Evolutionary conservation across 164 flowering plant genomes (phyloP), one percentile per base, ranked within the genome.

Genomic region (Cinnamomum micranthum): DNA sequence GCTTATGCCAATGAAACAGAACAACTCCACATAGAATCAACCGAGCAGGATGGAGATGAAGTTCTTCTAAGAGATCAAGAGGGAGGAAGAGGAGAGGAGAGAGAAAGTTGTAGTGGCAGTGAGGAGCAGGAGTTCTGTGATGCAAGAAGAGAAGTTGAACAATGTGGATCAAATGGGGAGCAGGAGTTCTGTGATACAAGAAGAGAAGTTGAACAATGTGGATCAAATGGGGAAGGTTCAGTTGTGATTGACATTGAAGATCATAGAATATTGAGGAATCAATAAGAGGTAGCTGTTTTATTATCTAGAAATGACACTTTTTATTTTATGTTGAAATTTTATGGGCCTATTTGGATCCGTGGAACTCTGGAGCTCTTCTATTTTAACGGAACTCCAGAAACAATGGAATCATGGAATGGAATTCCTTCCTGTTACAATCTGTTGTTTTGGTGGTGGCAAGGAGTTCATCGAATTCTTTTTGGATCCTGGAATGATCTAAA

Each of bases 71-170:
- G 63, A 41, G 27, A 25, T 50, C 64, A 72, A 33, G 52, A 22
- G n/a, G 73, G 65, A n/a, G 73, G 65, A 28, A 59, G 74, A 69
- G 79, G 50, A 73, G 75, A 74, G 52, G 74, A 64, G 23, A 60
- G 75, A 23, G 75, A 67, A 47, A 71, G 65, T 17, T n/a, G 52
- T 58, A 65, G 69, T 71, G 15, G 24, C 35, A 70, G 69, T 71
- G 11, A 35, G n/a, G 80, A 64, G 55, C 71, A 47, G 71, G 80
- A 71, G n/a, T n/a, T 22, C 6, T 15, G 25, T 19, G 65, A 70
- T 74, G 35, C 65, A 62, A 76, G 75, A 51, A 70, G 68, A 41
- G 66, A 25, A 77, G 68, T 9, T 74, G 74, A 55, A 50, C 63
- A 50, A 20, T 71, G 35, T 31, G 35, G 35, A 6, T 31, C 35